Percentiles rank a stretch among this genome's conserved stretches.
phyloP scores from a whole-genome alignment of 345 rosid genomes.

The Hibiscus trionum region DNA sequence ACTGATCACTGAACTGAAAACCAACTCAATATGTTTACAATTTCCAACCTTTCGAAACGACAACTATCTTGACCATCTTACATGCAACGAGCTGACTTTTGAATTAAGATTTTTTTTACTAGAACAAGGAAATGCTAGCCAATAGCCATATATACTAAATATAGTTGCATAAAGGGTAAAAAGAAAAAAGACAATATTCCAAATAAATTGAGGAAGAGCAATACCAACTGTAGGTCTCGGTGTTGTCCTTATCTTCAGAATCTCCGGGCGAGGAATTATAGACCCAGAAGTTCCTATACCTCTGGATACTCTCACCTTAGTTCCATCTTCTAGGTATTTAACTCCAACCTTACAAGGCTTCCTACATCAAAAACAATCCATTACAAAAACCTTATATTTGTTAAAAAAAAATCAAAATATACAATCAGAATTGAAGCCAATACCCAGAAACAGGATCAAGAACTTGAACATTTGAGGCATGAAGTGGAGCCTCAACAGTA shows the following conservation, averaged over 20 bases:
- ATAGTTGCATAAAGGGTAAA: not conserved
- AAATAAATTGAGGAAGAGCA: not conserved
- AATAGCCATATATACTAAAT: not conserved
- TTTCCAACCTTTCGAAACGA: not conserved
- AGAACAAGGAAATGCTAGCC: too few relatives aligned
- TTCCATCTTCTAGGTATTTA: slow-evolving; percentile 89
- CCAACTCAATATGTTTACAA: not conserved
- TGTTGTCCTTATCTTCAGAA: slow-evolving; percentile 73
- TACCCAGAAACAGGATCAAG: slow-evolving; percentile 93
- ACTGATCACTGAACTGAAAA: not conserved
- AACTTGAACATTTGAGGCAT: slow-evolving; percentile 93
- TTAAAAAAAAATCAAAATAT: slow-evolving; percentile 6
- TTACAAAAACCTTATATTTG: not conserved
- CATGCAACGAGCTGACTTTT: not conserved
- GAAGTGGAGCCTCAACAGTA: slow-evolving; percentile 92
- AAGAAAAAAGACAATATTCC: not conserved
- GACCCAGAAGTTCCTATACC: slow-evolving; percentile 81
- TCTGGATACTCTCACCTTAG: slow-evolving; percentile 90
- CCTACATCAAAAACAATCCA: slow-evolving; percentile 35
- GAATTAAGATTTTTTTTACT: slow-evolving; percentile 28
- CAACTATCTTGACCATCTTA: not conserved
- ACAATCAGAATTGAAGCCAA: not conserved
- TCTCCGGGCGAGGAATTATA: slow-evolving; percentile 93
- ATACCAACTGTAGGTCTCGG: slow-evolving; percentile 87
- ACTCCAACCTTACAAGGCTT: slow-evolving; percentile 80